These are phyloP conservation scores for Marvania coccoides DNA, from an alignment of 139 green algal genomes.

Conservation along the genomic window DNA sequence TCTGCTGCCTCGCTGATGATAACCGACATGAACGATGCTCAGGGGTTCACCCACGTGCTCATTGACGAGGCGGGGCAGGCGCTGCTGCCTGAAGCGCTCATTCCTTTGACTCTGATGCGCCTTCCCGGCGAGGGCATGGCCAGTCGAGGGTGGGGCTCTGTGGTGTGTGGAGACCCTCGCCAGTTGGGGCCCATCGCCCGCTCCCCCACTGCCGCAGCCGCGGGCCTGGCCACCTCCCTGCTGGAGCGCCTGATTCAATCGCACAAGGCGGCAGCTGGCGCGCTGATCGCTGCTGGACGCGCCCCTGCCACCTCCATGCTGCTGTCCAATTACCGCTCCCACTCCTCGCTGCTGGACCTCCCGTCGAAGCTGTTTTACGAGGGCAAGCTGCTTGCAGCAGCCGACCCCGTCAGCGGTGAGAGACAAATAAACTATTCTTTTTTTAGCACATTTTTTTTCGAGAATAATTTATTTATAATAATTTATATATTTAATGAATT, in stretches of 20 bases:
- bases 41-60: constrained; percentile 38
- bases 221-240: constrained; percentile 49
- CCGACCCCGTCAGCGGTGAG: constrained; percentile 13
- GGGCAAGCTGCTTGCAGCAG: constrained; percentile 30
- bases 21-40: neutral
- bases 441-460: no score
- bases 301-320: constrained; percentile 32
- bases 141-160: neutral
- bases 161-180: constrained; percentile 64
- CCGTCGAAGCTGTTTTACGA: constrained; percentile 68
- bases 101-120: constrained; percentile 45
- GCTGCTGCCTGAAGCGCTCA: constrained; percentile 47
- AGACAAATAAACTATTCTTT: no score
- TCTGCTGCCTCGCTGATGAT: constrained; percentile 6
- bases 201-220: constrained; percentile 14
- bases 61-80: constrained; percentile 62
- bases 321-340: constrained; percentile 73
- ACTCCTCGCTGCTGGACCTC: constrained; percentile 60
- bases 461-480: no score
- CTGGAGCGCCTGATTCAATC: constrained; percentile 49
- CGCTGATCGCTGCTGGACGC: neutral
- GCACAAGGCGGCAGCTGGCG: neutral
- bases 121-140: neutral
- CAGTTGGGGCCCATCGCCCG: constrained; percentile 66
- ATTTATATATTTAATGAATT: no score